phyloP scores from a whole-genome alignment of 2,329 filamentous ascomycete genomes.

The Ophiobolus disseminans region DNA sequence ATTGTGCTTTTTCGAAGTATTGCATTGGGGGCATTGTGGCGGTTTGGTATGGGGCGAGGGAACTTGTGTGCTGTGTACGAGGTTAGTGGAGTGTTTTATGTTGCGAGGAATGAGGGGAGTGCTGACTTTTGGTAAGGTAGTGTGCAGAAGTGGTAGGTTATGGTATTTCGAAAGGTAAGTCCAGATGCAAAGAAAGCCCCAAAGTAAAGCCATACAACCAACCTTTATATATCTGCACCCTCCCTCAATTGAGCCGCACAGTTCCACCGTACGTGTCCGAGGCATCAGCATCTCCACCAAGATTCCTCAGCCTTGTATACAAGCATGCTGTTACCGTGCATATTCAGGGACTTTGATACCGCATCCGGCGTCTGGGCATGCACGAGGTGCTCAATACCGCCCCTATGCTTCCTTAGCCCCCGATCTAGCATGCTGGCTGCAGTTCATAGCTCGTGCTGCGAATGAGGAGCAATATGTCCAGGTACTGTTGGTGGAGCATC shows the following conservation, averaged over 20 bases:
- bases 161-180: no score
- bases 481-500: neutral
- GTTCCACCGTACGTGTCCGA: neutral
- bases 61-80: neutral
- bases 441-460: neutral
- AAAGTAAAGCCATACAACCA: neutral
- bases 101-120: neutral
- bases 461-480: neutral
- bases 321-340: neutral
- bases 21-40: conserved; percentile 47
- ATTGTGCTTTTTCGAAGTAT: conserved; percentile 66
- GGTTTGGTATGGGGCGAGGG: no score
- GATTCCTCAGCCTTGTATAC: neutral
- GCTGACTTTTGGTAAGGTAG: no score
- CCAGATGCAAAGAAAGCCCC: no score
- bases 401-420: neutral
- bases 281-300: neutral
- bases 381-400: neutral
- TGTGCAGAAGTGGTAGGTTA: no score
- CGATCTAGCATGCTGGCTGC: neutral
- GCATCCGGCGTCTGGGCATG: conserved; percentile 1
- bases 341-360: conserved; percentile 3
- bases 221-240: neutral
- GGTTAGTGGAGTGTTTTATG: neutral
- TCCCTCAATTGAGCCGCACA: neutral